Evolutionary conservation across 805 yeast species (phyloP).

Genomic region (Ogataea polymorpha): DNA sequence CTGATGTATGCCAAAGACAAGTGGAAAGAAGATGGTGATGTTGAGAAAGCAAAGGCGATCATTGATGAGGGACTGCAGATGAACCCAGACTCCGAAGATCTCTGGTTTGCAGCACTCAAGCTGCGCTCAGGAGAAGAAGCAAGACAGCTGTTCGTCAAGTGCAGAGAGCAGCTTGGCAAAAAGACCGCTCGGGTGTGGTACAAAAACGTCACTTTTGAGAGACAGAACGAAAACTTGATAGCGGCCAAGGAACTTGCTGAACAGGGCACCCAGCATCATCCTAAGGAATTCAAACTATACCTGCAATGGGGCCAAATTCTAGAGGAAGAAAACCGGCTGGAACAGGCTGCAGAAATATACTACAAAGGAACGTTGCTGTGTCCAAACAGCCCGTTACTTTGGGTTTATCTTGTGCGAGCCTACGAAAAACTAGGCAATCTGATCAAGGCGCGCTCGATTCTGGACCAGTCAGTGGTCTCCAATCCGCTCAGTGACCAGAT

Average conservation of each 20-base stretch:
- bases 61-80: conserved; percentile 44
- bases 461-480: conserved; percentile 62
- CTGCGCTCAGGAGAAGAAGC: conserved; percentile 48
- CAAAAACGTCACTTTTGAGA: conserved; percentile 51
- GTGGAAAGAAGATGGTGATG: conserved; percentile 47
- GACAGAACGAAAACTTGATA: conserved; percentile 36
- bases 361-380: conserved; percentile 47
- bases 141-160: conserved; percentile 32
- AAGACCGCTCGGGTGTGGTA: conserved; percentile 55
- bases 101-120: conserved; percentile 74
- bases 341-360: conserved; percentile 46
- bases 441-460: conserved; percentile 64
- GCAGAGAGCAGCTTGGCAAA: conserved; percentile 9
- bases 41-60: conserved; percentile 50
- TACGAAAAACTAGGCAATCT: conserved; percentile 44
- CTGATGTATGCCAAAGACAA: conserved; percentile 72
- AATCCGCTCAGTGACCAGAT: conserved; percentile 49
- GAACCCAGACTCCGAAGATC: conserved; percentile 46
- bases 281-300: conserved; percentile 50
- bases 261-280: conserved; percentile 47
- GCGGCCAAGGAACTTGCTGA: conserved; percentile 41
- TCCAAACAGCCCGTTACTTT: conserved; percentile 40
- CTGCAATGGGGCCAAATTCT: conserved; percentile 62
- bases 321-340: conserved; percentile 28
- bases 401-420: conserved; percentile 50